phyloP scores from a whole-genome alignment of 208 protist species.

The Tritrichomonas musculus region DNA sequence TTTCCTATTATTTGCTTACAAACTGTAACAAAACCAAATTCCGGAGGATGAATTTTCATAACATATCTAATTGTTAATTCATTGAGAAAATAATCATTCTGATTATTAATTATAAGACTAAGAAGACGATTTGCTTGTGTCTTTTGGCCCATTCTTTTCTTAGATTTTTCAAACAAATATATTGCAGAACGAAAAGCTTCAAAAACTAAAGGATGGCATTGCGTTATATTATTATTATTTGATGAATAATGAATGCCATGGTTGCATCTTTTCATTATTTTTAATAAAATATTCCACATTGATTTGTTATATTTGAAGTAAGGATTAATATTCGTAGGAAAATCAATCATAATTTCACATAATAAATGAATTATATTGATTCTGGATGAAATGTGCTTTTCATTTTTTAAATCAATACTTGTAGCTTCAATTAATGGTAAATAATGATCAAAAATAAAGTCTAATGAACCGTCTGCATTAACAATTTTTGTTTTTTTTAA shows the following conservation, averaged over 20 bases:
- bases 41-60: neutral
- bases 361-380: neutral
- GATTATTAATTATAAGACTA: neutral
- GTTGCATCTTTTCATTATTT: neutral
- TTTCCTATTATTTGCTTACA: neutral
- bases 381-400: neutral
- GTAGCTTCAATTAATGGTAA: neutral
- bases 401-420: neutral
- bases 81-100: neutral
- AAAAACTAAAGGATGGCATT: neutral
- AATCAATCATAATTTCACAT: neutral
- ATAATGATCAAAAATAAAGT: conserved; percentile 17
- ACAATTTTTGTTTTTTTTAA: no score
- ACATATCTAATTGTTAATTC: neutral
- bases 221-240: no score
- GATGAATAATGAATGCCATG: no score
- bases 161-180: neutral
- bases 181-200: neutral
- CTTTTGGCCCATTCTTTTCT: neutral
- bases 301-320: neutral
- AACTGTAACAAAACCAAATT: neutral
- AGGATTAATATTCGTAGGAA: neutral
- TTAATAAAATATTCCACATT: neutral
- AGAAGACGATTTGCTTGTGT: neutral
- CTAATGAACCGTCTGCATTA: neutral